Base-by-base conservation (phyloP, 192 early-diverging fungal genomes). In the Entomortierella lignicola region DNA sequence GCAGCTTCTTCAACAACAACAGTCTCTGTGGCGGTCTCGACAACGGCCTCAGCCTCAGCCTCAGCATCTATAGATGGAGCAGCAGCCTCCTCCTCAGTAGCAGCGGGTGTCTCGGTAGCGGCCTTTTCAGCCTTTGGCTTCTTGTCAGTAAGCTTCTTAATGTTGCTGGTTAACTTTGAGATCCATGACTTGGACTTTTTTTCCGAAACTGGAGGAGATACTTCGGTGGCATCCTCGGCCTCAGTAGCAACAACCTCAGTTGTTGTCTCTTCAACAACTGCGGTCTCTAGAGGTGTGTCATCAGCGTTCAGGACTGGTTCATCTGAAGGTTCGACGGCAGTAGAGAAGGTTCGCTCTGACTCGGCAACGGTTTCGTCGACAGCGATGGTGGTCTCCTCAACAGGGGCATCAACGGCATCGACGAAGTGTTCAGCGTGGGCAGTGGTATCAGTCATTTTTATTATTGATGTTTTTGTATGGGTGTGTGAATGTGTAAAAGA, bases 71-170 rank as follows among this genome's bases (percentile, higher is more conserved):
- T 34, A 26, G 50, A 4, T 13, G 63, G 37, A 42, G 55, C 42
- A 21, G 63, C 17, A 25, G 51, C 55, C 0, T 13, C 31, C 17
- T 21, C 53, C 34, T 7, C 59, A 32, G 66, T 32, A n/a, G 50
- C 51, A 29, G 55, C 64, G 18, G 60, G 18, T 44, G 48, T 30
- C 5, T 42, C 74, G 8, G 63, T 34, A 42, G 23, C 27, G 8
- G 44, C n/a, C 64, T 66, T 67, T 31, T 71, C 77, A 25, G 60
- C 53, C 63, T 81, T 69, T 50, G 71, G 71, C 41, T 71, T 81
- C 77, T 80, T 72, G 31, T 69, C 77, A 13, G 69, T 30, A 25
- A 81, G 20, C 77, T 81, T 73, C 59, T 72, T 73, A 34, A 72
- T 47, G 64, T 71, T 73, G 63, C 37, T 52, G 13, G 77, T 53